Conservation (phyloP, 208 protist species). For the Wallacemonas rigidus region DNA sequence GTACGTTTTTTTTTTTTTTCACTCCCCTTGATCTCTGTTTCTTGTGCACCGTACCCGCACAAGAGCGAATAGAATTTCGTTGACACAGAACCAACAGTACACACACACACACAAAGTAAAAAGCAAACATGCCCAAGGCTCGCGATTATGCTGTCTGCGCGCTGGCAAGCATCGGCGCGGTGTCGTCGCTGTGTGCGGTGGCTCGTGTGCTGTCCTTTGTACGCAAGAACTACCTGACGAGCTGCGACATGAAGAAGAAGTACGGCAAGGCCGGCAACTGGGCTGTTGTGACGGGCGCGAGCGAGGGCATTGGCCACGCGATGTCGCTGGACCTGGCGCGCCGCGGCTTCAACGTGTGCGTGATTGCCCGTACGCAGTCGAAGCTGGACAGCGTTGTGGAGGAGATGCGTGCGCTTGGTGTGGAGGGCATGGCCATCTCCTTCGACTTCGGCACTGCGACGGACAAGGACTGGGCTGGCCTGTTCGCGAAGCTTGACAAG, state of each 20-base stretch:
- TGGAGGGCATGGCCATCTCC: constrained; percentile 75
- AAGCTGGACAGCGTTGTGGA: constrained; percentile 83
- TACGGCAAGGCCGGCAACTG: constrained; percentile 80
- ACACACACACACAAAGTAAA: no score
- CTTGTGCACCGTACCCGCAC: no score
- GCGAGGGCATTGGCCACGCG: constrained; percentile 94
- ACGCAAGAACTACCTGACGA: constrained; percentile 51
- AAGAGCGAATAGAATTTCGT: no score
- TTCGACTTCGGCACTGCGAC: constrained; percentile 85
- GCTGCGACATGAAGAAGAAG: constrained; percentile 61
- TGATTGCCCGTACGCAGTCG: constrained; percentile 86
- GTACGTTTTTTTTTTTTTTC: no score
- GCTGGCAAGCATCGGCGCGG: no score
- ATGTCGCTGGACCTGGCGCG: constrained; percentile 89
- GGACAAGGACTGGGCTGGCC: constrained; percentile 48
- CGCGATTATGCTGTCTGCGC: no score
- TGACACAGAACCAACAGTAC: no score
- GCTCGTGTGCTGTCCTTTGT: constrained; percentile 29
- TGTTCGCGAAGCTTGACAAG: constrained; percentile 57
- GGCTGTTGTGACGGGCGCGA: constrained; percentile 94
- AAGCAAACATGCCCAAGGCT: no score
- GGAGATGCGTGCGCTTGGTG: constrained; percentile 64
- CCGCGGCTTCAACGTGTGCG: constrained; percentile 91
- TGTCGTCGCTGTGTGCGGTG: no score
- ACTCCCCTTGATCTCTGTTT: no score